Base-by-base conservation (phyloP, 352 stramenopile genomes). In the Blastocystis sp. region DNA sequence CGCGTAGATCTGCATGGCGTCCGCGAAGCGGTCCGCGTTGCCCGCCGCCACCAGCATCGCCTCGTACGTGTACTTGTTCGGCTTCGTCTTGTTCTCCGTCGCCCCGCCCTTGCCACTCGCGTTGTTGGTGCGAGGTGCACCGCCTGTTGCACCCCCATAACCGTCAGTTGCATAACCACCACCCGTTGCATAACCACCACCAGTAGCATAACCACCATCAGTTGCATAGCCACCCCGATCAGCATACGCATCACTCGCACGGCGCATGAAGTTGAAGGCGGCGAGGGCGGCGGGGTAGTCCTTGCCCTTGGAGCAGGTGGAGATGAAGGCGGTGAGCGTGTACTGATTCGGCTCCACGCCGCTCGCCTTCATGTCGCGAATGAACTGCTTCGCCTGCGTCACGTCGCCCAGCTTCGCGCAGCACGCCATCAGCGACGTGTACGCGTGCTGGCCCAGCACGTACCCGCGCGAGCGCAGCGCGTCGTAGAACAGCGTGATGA, bases 1-100 rank as follows among this genome's bases (percentile, higher is more conserved):
- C 14, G 28, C 17, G 45, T 79, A 88, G 65, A 88, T 79, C 41
- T 56, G 38, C 14, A 88, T 21, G 4, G 78, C 78, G 34, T 88
- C 78, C 11, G 11, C 10, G 34, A 88, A 56, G 4, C 40, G 41
- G 19, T 52, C 64, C 17, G 43, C 67, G 41, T 76, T 88, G 0
- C 78, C 78, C 23, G 78, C 78, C 4, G 78, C 78, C 38, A 88
- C 52, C 41, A 88, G 21, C 78, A 88, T 88, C 21, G 78, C 78
- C 34, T 88, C 78, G 60, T 88, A 88, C 19, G 78, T 88, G 45
- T 66, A 88, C 59, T 88, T 88, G 48, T 88, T 88, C 2, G 78
- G 78, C 4, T 9, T 23, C 17, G 41, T 69, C 3, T 41, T 19
- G 19, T 43, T 62, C 3, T 28, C 67, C 34, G 9, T 4, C 14